Evolutionary conservation across 345 rosid species (phyloP), one percentile per base, ranked within the genome.

Genomic region (Raphanus sativus): DNA sequence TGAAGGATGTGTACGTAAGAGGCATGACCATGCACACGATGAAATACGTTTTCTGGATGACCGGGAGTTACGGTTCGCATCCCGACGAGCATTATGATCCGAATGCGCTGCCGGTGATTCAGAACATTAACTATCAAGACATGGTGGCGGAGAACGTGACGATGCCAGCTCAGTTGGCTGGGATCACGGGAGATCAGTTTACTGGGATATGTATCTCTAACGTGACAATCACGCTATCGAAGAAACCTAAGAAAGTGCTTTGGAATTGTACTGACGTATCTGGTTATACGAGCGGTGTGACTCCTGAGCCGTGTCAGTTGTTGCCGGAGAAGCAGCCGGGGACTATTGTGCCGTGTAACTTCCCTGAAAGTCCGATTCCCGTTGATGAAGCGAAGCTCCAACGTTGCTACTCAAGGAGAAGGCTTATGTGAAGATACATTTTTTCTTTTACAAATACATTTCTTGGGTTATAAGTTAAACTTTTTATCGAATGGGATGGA

Each of bases 1-100:
- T 93, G 62, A 90, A 83, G 36, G 91, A 90, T 84, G 81, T 93
- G 42, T 91, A 85, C 9, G 96, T 86, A 17, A 81, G 89, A 81
- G 81, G 91, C 33, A 81, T 92, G 88, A 86, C 81, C 0, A 76
- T 94, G 91, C 73, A 78, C 13, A 89, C 95, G 2, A 90, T 90
- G 98, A 87, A 94, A 59, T 88, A 85, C 76, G 97, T 84, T 0
- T 94, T 90, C 52, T 94, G 97, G 98, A 90, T 94, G 86, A 88
- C 97, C n/a, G 93, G 98, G 11, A 77, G 85, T 26, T 94, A 92
- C 29, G 92, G 87, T 5, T 83, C 91, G 3, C 98, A 94, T 48
- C 88, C 98, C 0, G 97, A 89, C 65, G 80, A 85, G 8, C 84
- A 89, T 63, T 92, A 80, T 42, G 92, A 92, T 78, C 89, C 89